A percentile compares a stretch with the other conserved stretches of the same genome.
These are phyloP conservation scores for Schizochytrium sp. DNA, from an alignment of 108 stramenopile genomes.

Conservation along the genomic window DNA sequence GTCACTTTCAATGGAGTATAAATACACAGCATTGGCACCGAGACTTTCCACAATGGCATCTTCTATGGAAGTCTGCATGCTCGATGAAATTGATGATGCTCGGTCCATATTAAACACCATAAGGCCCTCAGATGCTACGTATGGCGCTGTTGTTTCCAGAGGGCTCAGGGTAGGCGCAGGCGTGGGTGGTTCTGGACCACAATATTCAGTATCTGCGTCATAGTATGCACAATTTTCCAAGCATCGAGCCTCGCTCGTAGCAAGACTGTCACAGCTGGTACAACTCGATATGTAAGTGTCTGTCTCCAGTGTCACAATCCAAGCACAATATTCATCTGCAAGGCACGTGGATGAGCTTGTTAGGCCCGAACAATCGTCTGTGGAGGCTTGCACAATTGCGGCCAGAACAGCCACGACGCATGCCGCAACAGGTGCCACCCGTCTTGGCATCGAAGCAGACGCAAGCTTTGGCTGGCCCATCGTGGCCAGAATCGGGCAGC, in stretches of 20 bases:
- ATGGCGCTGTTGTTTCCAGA: background rate
- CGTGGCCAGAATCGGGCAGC: too few species aligned
- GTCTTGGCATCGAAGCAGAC: too few species aligned
- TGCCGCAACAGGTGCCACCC: background rate
- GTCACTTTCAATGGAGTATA: background rate
- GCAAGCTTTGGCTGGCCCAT: too few species aligned
- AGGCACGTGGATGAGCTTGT: background rate
- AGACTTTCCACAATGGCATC: background rate
- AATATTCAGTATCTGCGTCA: background rate
- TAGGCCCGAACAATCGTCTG: background rate
- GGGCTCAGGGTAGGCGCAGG: conserved; percentile 3
- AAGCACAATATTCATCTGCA: conserved; percentile 20
- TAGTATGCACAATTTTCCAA: conserved; percentile 13
- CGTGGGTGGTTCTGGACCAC: background rate
- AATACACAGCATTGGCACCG: conserved; percentile 8
- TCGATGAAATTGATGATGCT: background rate
- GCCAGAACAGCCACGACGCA: background rate
- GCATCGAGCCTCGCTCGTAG: background rate
- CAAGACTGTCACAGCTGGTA: background rate
- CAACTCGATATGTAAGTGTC: background rate
- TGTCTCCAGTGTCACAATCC: background rate
- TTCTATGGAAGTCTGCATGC: background rate
- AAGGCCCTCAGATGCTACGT: background rate
- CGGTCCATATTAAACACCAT: background rate
- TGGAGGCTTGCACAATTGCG: background rate